Base-by-base conservation (phyloP, 345 rosid species). In the Melastoma malabathricum region DNA sequence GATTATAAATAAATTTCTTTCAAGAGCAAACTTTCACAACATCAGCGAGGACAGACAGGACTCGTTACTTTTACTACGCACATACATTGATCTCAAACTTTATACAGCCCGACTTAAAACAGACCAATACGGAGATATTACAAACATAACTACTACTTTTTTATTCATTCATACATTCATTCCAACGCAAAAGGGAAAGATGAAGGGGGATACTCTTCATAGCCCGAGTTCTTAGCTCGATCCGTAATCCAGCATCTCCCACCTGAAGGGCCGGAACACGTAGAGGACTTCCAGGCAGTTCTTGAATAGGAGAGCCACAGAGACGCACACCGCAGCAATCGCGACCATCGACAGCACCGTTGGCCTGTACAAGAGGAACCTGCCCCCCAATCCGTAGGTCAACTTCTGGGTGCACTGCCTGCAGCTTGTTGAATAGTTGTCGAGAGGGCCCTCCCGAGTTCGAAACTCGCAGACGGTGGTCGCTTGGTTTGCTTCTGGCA, bases 321-420 rank as follows among this genome's bases (percentile, higher is more conserved):
- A 93, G 41, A 88, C 99, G 5, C 99, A 93, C 17, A 88, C 99
- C 0, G 95, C 95, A n/a, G 97, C 99, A 13, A 93, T 70, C 6
- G 86, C 89, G 66, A 93, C 88, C 97, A 88, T 85, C 13, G 97
- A 88, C 48, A 93, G 72, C 99, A 93, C 81, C 16, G 99, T 84
- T 1, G 99, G 99, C 73, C 89, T 79, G 76, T 88, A 93, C 22
- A 73, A 68, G 29, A 84, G 71, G 44, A 94, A 73, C 72, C 76
- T 68, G 41, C 81, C 62, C 43, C 68, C 31, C 18, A 71, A 49
- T 61, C 80, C 77, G 48, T 64, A 79, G 43, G 72, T 74, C 51
- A 69, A 50, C 70, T 83, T 88, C 51, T 64, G 78, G 64, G 67
- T 69, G 62, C 99, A 93, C 51, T 75, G 74, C 64, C 75, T 76